Conservation (phyloP, 495 filamentous ascomycete genomes). For the Xylona heveae region DNA sequence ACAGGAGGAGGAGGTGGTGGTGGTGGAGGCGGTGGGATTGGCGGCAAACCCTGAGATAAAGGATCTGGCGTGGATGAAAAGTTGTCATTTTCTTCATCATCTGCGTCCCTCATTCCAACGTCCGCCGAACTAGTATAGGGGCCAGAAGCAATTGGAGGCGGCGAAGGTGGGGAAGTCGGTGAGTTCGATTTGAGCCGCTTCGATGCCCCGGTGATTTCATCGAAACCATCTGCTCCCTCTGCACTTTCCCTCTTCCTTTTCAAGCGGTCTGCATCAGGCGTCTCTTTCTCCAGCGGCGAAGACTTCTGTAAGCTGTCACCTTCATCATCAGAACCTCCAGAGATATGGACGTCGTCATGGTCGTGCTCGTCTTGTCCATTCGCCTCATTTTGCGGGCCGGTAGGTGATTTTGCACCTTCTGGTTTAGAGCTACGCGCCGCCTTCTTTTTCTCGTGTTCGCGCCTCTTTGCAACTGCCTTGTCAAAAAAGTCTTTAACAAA, state of each 20-base stretch:
- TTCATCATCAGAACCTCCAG: conserved; percentile 37
- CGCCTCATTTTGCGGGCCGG: conserved; percentile 5
- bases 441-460: conserved; percentile 43
- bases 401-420: conserved; percentile 4
- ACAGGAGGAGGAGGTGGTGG: no score
- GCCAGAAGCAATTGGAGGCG: conserved; percentile 19
- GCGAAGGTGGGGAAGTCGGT: conserved; percentile 23
- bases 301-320: conserved; percentile 15
- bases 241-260: conserved; percentile 40
- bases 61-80: no score
- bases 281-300: conserved; percentile 14
- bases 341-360: conserved; percentile 18
- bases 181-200: conserved; percentile 16
- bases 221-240: conserved; percentile 11
- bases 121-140: conserved; percentile 9
- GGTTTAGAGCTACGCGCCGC: conserved; percentile 18
- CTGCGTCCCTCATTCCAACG: conserved; percentile 2
- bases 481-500: conserved; percentile 73
- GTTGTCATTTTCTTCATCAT: no score
- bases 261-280: conserved; percentile 15
- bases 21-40: no score
- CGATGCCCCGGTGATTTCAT: conserved; percentile 12
- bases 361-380: conserved; percentile 10
- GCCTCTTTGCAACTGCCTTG: conserved; percentile 57
- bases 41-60: no score